Conservation (phyloP, 345 rosid genomes). For the Acer yangbiense region DNA sequence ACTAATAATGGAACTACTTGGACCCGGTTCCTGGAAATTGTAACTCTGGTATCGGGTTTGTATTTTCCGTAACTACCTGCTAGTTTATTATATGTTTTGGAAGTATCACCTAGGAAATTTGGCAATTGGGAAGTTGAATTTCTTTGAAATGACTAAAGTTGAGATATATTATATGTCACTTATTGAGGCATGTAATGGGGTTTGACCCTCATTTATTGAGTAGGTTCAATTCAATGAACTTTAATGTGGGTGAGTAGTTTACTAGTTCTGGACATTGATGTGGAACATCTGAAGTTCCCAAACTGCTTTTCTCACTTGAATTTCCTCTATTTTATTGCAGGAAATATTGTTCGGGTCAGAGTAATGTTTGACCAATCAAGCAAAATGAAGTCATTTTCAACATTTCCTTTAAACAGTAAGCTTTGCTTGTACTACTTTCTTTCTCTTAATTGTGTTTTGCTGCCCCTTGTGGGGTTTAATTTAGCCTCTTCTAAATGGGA, state of each 20-base stretch:
- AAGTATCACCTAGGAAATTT: background rate
- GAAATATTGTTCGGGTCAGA: conserved; percentile 1
- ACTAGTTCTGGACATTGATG: background rate
- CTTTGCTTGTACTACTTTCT: background rate
- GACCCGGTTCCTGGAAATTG: background rate
- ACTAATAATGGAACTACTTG: background rate
- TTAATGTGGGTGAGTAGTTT: background rate
- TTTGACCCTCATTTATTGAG: background rate
- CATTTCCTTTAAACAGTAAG: background rate
- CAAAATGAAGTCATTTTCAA: background rate
- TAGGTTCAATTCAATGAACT: background rate
- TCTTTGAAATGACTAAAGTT: background rate
- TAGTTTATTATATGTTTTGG: background rate
- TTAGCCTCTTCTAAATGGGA: background rate
- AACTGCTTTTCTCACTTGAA: background rate
- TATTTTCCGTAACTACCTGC: background rate
- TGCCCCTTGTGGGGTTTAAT: background rate
- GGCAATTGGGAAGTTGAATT: background rate
- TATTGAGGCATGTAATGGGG: background rate
- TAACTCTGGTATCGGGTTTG: background rate
- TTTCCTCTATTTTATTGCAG: background rate
- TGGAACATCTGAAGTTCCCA: background rate
- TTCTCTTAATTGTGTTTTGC: background rate
- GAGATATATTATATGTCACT: background rate
- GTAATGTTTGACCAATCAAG: background rate